Base-by-base conservation (phyloP, 768 basidiomycete species). In the Tubosaeta brunneosetosa region DNA sequence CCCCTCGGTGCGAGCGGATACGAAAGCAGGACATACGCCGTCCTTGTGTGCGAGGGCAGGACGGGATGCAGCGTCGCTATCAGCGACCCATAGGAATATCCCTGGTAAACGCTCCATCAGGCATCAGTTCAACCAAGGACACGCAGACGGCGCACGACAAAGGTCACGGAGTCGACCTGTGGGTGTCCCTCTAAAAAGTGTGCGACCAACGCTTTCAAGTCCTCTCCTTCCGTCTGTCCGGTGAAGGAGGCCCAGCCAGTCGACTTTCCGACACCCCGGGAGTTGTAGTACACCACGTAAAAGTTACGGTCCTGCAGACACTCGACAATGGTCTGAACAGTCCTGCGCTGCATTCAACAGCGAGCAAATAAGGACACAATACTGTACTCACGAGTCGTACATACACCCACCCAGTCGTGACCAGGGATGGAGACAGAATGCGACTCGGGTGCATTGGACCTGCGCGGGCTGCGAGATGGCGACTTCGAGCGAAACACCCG, bases 391-490 rank as follows among this genome's bases (percentile, higher is more conserved):
- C 90, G 84, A 79, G 60, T 92, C 88, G 56, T 83, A 65, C 81
- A 85, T 88, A 47, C 71, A 75, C 14, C 89, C 90, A 1, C 90
- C 89, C 0, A 91, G 75, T 78, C 88, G 82, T n/a, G 86, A 84
- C 89, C 89, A 92, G 6, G 91, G 91, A 59, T 92, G 90, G 11
- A 88, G 71, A 58, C 83, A 83, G n/a, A 92, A 69, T 0, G 83
- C 88, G 6, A 86, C 65, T 55, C 79, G 83, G 27, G 68, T 74
- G 7, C 55, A 57, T 10, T 22, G 41, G 11, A 44, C 52, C 19
- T 58, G 57, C 11, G 31, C 12, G 7, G 77, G 74, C 16, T 54
- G 57, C 38, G 67, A 64, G 1, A 71, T 51, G 16, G 71, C 69
- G 32, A 73, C 67, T 61, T 81, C 72, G n/a, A 83, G 66, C 17